phyloP scores from a whole-genome alignment of 2,329 filamentous ascomycete species.

The Trichocomaceae sp. region DNA sequence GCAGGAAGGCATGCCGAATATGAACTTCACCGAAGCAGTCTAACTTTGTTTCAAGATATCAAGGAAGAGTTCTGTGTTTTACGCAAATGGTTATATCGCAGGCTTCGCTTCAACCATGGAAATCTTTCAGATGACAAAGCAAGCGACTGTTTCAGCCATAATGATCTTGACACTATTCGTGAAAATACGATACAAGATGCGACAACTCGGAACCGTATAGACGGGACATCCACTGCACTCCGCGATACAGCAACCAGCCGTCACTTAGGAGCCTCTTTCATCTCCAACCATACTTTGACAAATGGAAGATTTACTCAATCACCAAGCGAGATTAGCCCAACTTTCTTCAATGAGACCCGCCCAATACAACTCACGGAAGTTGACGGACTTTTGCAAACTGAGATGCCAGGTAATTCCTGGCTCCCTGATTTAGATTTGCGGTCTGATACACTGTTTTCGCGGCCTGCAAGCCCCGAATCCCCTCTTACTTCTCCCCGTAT shows the following conservation, averaged over 20 bases:
- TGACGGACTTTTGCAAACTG: slow-evolving; percentile 11
- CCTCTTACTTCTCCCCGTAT: slow-evolving; percentile 37
- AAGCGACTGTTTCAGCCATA: slow-evolving; percentile 2
- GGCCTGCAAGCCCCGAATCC: slow-evolving; percentile 33
- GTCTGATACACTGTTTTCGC: slow-evolving; percentile 37
- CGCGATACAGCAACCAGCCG: neutral
- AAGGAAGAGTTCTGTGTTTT: slow-evolving; percentile 30
- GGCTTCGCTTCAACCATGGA: slow-evolving; percentile 23
- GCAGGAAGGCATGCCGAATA: slow-evolving; percentile 36
- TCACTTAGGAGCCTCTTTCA: neutral
- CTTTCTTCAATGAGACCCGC: slow-evolving; percentile 25
- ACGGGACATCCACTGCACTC: neutral
- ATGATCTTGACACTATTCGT: neutral
- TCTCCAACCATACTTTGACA: slow-evolving; percentile 18
- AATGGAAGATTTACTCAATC: slow-evolving; percentile 35
- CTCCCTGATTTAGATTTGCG: slow-evolving; percentile 26
- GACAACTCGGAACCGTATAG: neutral
- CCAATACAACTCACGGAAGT: slow-evolving; percentile 19
- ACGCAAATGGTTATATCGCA: slow-evolving; percentile 26
- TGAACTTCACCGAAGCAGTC: slow-evolving; percentile 30
- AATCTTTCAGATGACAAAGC: slow-evolving; percentile 15
- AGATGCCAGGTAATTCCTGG: slow-evolving; percentile 13
- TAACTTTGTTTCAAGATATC: slow-evolving; percentile 33
- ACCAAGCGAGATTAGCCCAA: slow-evolving; percentile 31
- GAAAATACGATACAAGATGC: neutral